These are phyloP conservation scores for Piromyces finnis DNA, from an alignment of 192 early-diverging fungal species.

Conservation along the genomic window DNA sequence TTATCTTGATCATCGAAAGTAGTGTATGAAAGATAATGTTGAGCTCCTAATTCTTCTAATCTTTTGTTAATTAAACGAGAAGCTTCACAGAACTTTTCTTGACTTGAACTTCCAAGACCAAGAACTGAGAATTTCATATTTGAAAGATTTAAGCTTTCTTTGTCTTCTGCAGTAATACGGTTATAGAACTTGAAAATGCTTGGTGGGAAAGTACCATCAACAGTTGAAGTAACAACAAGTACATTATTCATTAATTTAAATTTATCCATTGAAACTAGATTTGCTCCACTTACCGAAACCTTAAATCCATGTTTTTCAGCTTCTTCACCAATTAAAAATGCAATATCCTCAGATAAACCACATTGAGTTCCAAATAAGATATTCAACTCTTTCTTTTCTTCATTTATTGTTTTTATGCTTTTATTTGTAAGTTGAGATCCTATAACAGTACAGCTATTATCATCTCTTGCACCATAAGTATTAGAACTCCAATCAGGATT, in stretches of 20 bases:
- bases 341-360: slow-evolving; percentile 69
- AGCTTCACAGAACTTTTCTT: neutral
- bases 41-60: neutral
- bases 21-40: neutral
- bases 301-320: slow-evolving; percentile 61
- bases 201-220: slow-evolving; percentile 90
- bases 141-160: slow-evolving; percentile 32
- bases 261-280: slow-evolving; percentile 55
- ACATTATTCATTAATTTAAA: slow-evolving; percentile 59
- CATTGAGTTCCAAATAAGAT: slow-evolving; percentile 84
- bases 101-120: slow-evolving; percentile 56
- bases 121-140: slow-evolving; percentile 64
- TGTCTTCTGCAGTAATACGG: slow-evolving; percentile 36
- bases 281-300: slow-evolving; percentile 61
- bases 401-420: neutral
- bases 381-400: neutral
- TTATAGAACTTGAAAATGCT: slow-evolving; percentile 82
- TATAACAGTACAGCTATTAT: neutral
- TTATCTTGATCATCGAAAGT: neutral
- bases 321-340: slow-evolving; percentile 61
- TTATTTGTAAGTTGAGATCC: no score
- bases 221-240: slow-evolving; percentile 64
- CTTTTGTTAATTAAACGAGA: neutral
- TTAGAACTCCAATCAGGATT: neutral
- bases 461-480: neutral